Evolutionary conservation across 345 rosid genomes (phyloP), one percentile per base, ranked within the genome.

Genomic region (Excoecaria cochinchinensis): DNA sequence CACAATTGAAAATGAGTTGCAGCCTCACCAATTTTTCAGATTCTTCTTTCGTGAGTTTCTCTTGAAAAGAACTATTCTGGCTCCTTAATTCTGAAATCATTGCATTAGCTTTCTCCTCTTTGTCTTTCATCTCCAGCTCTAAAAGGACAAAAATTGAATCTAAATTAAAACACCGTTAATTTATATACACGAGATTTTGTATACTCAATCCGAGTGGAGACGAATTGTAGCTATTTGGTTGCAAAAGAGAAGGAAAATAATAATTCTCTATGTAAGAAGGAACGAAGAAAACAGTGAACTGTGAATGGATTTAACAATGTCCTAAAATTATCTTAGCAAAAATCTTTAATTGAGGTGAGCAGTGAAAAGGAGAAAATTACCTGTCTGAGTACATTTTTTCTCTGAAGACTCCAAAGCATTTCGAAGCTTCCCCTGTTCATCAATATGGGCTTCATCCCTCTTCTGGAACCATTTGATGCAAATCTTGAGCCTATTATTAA

Each of bases 391-490:
- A 69, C 83, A 86, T 80, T 82, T 87, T 79, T 85, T 89, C 84
- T 86, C 87, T 0, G 84, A 86, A 76, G 83, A 82, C 68, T 90
- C 93, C 47, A 93, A 70, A 57, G 85, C 86, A 80, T 39, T 82
- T 42, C 46, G 83, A 76, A 95, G 89, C 80, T 78, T 84, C 25
- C 84, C 91, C 78, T 87, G 87, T 76, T 89, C 94, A 2, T 82
- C 82, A 6, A 82, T 69, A 80, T 90, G 90, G 14, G 74, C 85
- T 77, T 90, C 90, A 19, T 87, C 95, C 52, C 79, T 86, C 79
- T 84, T 87, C 74, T 86, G 91, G 58, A 85, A 87, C 99, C 98
- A 93, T 74, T 77, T 89, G 39, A 93, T 81, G 59, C 98, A 93
- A 73, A 85, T 79, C 87, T 88, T 95, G 61, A 93, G 87, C 83